Evolutionary conservation across 2,329 filamentous ascomycete species (phyloP), one percentile per base, ranked within the genome.

Genomic region (Gremmenia infestans): DNA sequence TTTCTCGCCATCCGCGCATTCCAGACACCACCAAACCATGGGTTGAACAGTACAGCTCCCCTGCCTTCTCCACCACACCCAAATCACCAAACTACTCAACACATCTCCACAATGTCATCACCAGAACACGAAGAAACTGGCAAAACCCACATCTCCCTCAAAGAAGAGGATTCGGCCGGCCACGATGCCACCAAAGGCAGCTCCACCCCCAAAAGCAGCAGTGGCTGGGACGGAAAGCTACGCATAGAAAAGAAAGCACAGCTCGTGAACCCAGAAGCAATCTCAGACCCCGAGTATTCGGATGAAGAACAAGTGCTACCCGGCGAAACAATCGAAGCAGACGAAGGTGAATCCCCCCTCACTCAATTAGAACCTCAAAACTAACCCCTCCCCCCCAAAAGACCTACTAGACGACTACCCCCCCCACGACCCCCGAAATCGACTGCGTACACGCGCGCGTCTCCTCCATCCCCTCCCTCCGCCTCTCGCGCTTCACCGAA

Each of bases 371-470:
- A 40, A 7, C 37, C 37, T 12, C n/a, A 17, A 40, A 50, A 35
- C 53, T 60, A 37, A 59, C 49, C 50, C 52, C 19, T 5, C 15
- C 14, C 28, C n/a, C 25, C 39, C 51, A 25, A 57, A 65, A 85
- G 82, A 86, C 66, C 73, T 86, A 1, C 76, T 86, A 40, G 80
- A 85, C 58, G 78, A 78, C 63, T 83, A 86, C 70, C 79, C 81
- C 81, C 71, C 74, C 39, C 78, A 85, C 37, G 6, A 81, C 78
- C 1, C 77, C 92, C 74, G 90, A 96, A 67, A 93, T 99, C 67
- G 89, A 94, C 69, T 85, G 92, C 58, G 86, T 91, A n/a, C 93
- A 97, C 72, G 88, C 88, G 54, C 89, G 92, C 62, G 81, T 99
- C 67, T 75, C 81, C 22, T 92, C 89, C 35, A 88, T 97, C 63